Evolutionary conservation across 1,284 basidiomycete species (phyloP).

Genomic region (Irpex rosettiformis): DNA sequence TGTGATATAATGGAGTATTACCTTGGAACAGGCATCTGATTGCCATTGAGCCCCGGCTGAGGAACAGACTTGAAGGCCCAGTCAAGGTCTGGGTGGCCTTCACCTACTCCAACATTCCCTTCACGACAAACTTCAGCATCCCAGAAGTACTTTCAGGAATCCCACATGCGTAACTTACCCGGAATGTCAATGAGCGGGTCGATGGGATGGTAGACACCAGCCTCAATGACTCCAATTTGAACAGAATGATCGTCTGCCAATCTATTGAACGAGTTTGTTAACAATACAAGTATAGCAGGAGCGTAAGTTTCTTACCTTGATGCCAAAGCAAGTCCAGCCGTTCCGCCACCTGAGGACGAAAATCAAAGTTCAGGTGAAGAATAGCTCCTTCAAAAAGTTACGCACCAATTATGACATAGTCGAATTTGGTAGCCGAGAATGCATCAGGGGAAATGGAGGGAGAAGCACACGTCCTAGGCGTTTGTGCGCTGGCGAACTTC

Average conservation of each 20-base stretch:
- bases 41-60: conserved; percentile 12
- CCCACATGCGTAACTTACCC: conserved; percentile 5
- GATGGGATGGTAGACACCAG: conserved; percentile 14
- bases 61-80: conserved; percentile 17
- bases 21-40: conserved; percentile 2
- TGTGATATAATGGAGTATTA: background rate
- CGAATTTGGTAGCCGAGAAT: background rate
- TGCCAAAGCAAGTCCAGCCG: background rate
- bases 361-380: background rate
- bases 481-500: background rate
- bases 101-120: conserved; percentile 7
- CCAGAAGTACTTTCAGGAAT: background rate
- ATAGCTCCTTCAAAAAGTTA: no score
- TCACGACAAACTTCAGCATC: background rate
- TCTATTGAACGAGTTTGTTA: background rate
- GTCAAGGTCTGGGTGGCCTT: conserved; percentile 16
- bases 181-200: conserved; percentile 18
- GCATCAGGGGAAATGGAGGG: background rate
- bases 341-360: background rate
- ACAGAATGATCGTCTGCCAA: conserved; percentile 12
- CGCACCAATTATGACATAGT: conserved; percentile 1
- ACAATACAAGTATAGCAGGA: background rate
- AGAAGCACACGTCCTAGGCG: background rate
- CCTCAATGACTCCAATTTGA: conserved; percentile 19
- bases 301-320: background rate